phyloP scores from a whole-genome alignment of 805 yeast genomes.

The Wickerhamomyces silvicola region DNA sequence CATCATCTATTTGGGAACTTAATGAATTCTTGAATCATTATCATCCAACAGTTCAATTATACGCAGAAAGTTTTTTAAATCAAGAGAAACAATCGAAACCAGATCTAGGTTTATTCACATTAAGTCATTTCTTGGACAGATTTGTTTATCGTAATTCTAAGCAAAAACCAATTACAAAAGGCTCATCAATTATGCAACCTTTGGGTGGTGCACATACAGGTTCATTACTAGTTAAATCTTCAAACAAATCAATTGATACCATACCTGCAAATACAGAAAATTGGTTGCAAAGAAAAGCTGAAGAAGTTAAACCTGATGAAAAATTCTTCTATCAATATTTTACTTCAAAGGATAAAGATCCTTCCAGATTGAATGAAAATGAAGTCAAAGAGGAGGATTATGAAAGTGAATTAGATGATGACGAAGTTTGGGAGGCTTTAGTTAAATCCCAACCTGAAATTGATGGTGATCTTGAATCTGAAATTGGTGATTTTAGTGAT shows the following conservation, averaged over 20 bases:
- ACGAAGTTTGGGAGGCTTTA: conserved; percentile 75
- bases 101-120: conserved; percentile 81
- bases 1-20: conserved; percentile 83
- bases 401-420: conserved; percentile 52
- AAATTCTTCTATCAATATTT: conserved; percentile 84
- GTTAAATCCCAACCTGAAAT: conserved; percentile 70
- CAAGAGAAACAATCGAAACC: conserved; percentile 55
- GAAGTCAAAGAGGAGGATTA: conserved; percentile 29
- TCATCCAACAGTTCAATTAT: conserved; percentile 86
- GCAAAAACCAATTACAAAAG: conserved; percentile 65
- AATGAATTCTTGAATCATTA: conserved; percentile 68
- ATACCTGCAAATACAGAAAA: conserved; percentile 78
- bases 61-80: conserved; percentile 59
- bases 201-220: conserved; percentile 80
- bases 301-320: conserved; percentile 79
- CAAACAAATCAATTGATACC: conserved; percentile 35
- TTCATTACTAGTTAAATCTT: conserved; percentile 59
- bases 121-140: conserved; percentile 88
- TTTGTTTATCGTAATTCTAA: conserved; percentile 93
- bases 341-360: conserved; percentile 45
- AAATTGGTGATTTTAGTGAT: conserved; percentile 34
- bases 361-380: conserved; percentile 24
- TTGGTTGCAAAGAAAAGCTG: conserved; percentile 64
- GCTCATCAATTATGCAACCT: conserved; percentile 96
- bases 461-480: conserved; percentile 42